Percentiles rank a stretch among this genome's conserved stretches.
phyloP scores from a whole-genome alignment of 331 rosid species.

The Ulmus americana region DNA sequence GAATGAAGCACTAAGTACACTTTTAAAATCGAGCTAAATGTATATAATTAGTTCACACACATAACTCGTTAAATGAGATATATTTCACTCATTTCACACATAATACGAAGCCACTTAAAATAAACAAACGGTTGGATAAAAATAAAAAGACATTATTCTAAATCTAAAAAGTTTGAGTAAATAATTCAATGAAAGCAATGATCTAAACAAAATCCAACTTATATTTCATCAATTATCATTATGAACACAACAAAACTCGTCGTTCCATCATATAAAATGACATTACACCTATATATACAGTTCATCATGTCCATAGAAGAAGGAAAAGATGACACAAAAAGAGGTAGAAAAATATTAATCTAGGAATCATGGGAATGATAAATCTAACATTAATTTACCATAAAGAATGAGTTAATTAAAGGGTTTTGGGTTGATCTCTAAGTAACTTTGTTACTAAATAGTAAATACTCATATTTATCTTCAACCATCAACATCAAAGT shows the following conservation, averaged over 20 bases:
- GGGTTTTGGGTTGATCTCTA: not conserved
- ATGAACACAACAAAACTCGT: constrained; percentile 8
- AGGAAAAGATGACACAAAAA: not conserved
- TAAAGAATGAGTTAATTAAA: not conserved
- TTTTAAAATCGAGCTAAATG: too few species aligned
- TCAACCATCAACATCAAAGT: constrained; percentile 17
- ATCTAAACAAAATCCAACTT: not conserved
- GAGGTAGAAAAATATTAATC: not conserved
- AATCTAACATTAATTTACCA: not conserved
- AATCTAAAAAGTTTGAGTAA: too few species aligned
- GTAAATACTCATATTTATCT: not conserved
- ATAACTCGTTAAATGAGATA: too few species aligned
- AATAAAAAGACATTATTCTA: too few species aligned
- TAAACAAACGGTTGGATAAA: too few species aligned
- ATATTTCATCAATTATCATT: constrained; percentile 8
- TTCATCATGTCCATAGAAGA: not conserved
- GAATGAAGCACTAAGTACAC: too few species aligned
- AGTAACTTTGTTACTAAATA: not conserved
- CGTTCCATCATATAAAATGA: constrained; percentile 3
- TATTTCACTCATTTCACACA: too few species aligned
- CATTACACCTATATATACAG: constrained; percentile 7
- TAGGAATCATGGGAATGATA: not conserved
- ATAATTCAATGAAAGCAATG: not conserved
- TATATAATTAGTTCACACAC: too few species aligned
- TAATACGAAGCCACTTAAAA: too few species aligned